phyloP scores from a whole-genome alignment of 2,329 filamentous ascomycete species.

The Fusarium luffae region DNA sequence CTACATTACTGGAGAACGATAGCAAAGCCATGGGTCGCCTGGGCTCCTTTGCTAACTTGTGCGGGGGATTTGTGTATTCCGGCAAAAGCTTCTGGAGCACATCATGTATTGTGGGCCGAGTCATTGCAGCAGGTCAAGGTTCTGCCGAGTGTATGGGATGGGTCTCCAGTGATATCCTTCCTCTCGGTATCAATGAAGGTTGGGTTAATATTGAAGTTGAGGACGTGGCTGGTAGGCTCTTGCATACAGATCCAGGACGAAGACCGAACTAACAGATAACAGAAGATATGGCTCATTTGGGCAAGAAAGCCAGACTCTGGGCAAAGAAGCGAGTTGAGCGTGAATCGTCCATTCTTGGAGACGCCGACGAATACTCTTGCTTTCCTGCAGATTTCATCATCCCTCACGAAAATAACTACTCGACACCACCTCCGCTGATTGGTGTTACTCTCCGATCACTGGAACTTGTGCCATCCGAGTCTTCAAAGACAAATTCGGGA shows the following conservation, averaged over 20 bases:
- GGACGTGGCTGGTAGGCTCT: slow-evolving; percentile 60
- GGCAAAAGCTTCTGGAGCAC: slow-evolving; percentile 77
- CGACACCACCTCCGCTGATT: slow-evolving; percentile 59
- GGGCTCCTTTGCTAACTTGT: slow-evolving; percentile 70
- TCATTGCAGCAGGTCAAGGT: slow-evolving; percentile 70
- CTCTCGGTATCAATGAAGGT: slow-evolving; percentile 62
- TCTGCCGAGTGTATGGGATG: slow-evolving; percentile 75
- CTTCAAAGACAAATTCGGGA: slow-evolving; percentile 53
- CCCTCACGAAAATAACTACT: slow-evolving; percentile 66
- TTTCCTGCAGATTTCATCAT: slow-evolving; percentile 72
- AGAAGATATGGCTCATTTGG: slow-evolving; percentile 63
- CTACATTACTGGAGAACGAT: slow-evolving; percentile 73
- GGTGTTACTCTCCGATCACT: slow-evolving; percentile 63
- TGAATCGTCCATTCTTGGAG: slow-evolving; percentile 70
- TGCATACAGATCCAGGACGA: background rate
- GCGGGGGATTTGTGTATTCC: slow-evolving; percentile 71
- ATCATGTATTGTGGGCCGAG: slow-evolving; percentile 71
- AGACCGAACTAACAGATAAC: slow-evolving; percentile 26
- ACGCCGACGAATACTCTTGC: slow-evolving; percentile 64
- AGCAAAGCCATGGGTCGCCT: slow-evolving; percentile 67
- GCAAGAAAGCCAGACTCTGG: slow-evolving; percentile 69
- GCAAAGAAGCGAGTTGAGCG: slow-evolving; percentile 69
- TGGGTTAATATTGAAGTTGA: slow-evolving; percentile 70
- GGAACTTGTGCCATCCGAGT: slow-evolving; percentile 59
- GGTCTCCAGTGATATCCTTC: slow-evolving; percentile 71